Evolutionary conservation across 345 rosid genomes (phyloP), one percentile per base, ranked within the genome.

Genomic region (Punica granatum): DNA sequence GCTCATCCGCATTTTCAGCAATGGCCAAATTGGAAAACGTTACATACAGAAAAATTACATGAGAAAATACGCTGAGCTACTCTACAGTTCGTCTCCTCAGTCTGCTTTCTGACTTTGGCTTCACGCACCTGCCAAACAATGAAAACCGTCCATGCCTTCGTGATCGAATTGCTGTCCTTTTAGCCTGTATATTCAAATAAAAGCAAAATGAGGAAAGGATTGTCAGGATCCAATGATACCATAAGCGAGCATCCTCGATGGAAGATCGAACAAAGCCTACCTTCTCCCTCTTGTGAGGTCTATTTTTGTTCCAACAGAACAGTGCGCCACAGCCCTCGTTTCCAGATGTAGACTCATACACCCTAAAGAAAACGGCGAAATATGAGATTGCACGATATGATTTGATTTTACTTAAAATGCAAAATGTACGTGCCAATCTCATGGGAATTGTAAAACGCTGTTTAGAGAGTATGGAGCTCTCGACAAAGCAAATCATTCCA

Each of bases 341-440:
- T 54, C 81, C 86, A 23, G 99, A 72, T 46, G 95, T 88, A 67
- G 99, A 88, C 70, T 94, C 99, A 12, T 89, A 91, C 48, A 88
- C 91, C 82, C 96, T 94, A 64, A 41, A 75, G 70, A 69, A 73
- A 63, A 69, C 75, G 60, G 66, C 66, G 37, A 37, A 68, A 63
- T 69, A 37, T 44, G 61, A 28, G 46, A 67, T 53, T 6, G 26
- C 31, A 53, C 6, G 23, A 1, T 46, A 51, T 51, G 30, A 28
- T 2, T 8, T 51, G 23, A 51, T 6, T 51, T 49, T 10, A 51
- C 5, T n/a, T 48, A 4, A 3, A 48, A 19, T 18, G 7, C 54
- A 12, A 6, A 51, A 51, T 6, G 13, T 30, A 51, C 58, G 15
- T 0, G 28, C 28, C 58, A 51, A 5, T 51, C 28, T n/a, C 23